phyloP scores from a whole-genome alignment of 768 basidiomycete species.

The Phlebiopsis gigantea region DNA sequence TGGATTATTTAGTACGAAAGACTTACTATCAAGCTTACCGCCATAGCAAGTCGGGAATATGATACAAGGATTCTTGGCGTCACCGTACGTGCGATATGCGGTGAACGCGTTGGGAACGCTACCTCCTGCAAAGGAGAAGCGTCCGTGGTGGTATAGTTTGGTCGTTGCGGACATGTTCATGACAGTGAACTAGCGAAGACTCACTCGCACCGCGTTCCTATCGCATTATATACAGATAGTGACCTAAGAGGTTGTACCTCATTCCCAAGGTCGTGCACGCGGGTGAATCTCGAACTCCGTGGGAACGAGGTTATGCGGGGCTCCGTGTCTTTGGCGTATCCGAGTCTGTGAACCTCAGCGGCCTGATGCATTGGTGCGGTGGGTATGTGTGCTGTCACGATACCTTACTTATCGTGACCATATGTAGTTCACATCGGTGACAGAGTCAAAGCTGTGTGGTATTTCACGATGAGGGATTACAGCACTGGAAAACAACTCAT shows the following conservation, averaged over 20 bases:
- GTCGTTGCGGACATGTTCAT: neutral
- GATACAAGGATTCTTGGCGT: slow-evolving; percentile 46
- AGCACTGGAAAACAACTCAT: too few relatives aligned
- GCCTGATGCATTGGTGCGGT: too few relatives aligned
- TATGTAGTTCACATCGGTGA: too few relatives aligned
- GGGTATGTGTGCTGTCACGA: too few relatives aligned
- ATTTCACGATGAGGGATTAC: too few relatives aligned
- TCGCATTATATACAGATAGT: neutral
- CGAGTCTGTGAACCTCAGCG: too few relatives aligned
- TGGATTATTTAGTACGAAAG: neutral
- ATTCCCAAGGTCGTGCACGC: neutral
- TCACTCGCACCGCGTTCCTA: neutral
- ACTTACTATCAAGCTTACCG: slow-evolving; percentile 45
- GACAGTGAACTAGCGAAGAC: neutral
- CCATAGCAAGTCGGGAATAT: slow-evolving; percentile 57
- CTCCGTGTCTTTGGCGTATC: neutral
- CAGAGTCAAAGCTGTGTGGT: too few relatives aligned
- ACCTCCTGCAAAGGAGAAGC: slow-evolving; percentile 47
- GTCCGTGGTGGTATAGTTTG: slow-evolving; percentile 43
- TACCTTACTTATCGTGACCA: too few relatives aligned
- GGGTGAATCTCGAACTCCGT: too few relatives aligned
- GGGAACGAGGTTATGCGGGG: neutral
- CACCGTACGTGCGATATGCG: slow-evolving; percentile 51
- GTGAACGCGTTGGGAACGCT: slow-evolving; percentile 51
- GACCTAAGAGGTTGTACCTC: neutral